phyloP scores from a whole-genome alignment of 148 eudicot species.

The Rhododendron simsii region DNA sequence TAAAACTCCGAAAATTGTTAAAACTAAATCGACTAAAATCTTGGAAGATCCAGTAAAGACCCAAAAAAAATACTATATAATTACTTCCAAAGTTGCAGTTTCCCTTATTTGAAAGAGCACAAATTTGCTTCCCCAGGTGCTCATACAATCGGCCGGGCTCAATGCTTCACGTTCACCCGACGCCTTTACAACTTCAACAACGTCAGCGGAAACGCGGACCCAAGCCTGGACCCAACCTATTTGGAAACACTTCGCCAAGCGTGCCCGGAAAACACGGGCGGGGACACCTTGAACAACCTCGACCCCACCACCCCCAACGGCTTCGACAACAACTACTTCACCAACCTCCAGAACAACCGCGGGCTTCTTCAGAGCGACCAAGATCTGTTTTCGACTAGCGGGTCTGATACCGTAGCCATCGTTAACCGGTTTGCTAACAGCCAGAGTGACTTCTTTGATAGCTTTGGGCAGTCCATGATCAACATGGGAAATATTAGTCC shows the following conservation, averaged over 20 bases:
- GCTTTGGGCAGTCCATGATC: slow-evolving; percentile 31
- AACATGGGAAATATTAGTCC: slow-evolving; percentile 25
- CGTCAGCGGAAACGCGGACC: slow-evolving; percentile 30
- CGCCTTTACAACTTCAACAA: slow-evolving; percentile 35
- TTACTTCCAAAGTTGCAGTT: neutral
- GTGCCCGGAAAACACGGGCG: slow-evolving; percentile 27
- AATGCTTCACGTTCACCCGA: slow-evolving; percentile 21
- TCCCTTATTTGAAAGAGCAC: neutral
- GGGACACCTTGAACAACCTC: slow-evolving; percentile 9
- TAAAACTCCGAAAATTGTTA: neutral
- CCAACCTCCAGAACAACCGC: slow-evolving; percentile 20
- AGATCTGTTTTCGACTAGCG: slow-evolving; percentile 19
- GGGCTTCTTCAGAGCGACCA: slow-evolving; percentile 32
- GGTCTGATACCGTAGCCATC: slow-evolving; percentile 13
- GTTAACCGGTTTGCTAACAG: slow-evolving; percentile 15
- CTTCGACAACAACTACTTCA: slow-evolving; percentile 30
- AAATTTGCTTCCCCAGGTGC: slow-evolving; percentile 21
- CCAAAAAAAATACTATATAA: neutral
- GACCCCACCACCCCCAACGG: slow-evolving; percentile 17
- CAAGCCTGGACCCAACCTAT: slow-evolving; percentile 23
- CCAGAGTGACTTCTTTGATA: slow-evolving; percentile 24
- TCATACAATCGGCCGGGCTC: slow-evolving; percentile 44
- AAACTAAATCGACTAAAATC: too few relatives aligned
- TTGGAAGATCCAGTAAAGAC: neutral
- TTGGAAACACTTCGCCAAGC: slow-evolving; percentile 13